These are phyloP conservation scores for Calonectria multiphialidica DNA, from an alignment of 2,329 filamentous ascomycete species.

Conservation along the genomic window DNA sequence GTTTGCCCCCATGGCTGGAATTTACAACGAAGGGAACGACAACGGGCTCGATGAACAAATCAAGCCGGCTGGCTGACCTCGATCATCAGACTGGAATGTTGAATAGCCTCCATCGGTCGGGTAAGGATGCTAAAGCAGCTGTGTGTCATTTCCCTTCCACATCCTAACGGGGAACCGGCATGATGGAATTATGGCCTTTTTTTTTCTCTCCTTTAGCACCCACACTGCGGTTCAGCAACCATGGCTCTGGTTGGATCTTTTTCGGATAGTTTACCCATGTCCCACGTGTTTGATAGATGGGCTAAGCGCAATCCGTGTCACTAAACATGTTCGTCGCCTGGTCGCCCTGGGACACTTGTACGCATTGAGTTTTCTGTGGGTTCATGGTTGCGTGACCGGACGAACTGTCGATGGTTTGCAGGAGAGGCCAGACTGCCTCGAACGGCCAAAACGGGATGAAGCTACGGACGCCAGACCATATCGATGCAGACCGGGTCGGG, in stretches of 20 bases:
- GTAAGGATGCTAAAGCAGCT: not conserved
- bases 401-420: slow-evolving; percentile 2
- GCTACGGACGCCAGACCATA: not conserved
- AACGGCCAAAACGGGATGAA: not conserved
- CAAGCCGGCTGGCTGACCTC: not conserved
- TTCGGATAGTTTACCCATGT: not conserved
- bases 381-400: not conserved
- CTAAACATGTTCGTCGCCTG: not conserved
- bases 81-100: not conserved
- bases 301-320: not conserved
- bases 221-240: not conserved
- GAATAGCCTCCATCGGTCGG: not conserved
- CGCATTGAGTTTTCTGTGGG: not conserved
- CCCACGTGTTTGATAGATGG: slow-evolving; percentile 8
- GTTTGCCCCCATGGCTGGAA: not conserved
- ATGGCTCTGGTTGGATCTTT: not conserved
- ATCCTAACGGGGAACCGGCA: not conserved
- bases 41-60: not conserved
- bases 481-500: not conserved
- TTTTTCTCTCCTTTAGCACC: not conserved
- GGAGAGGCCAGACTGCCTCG: not conserved
- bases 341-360: not conserved
- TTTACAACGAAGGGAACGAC: not conserved
- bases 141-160: not conserved
- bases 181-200: not conserved